Evolutionary conservation across 73 alveolate species (phyloP).

Genomic region (Tetrahymena malaccensis): DNA sequence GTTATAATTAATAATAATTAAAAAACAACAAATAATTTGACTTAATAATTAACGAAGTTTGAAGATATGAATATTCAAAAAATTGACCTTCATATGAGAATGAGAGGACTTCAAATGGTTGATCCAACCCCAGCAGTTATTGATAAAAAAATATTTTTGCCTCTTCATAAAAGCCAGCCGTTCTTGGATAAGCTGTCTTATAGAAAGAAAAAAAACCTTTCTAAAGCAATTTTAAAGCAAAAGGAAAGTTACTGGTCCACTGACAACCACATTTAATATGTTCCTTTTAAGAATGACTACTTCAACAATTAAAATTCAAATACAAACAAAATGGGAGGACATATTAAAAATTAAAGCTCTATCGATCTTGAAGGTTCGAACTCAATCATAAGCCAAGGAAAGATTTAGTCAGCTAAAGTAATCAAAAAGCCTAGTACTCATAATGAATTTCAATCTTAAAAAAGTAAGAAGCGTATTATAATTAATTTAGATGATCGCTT

Average conservation of each 20-base stretch:
- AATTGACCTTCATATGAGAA: not conserved
- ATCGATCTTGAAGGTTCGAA: not conserved
- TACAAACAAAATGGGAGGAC: not conserved
- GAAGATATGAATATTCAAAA: not conserved
- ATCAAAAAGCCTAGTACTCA: not conserved
- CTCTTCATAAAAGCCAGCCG: not conserved
- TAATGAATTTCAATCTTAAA: not conserved
- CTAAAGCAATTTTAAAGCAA: not conserved
- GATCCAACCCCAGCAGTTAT: not conserved
- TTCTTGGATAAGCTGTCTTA: not conserved
- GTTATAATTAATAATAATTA: no score
- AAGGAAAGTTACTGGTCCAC: not conserved
- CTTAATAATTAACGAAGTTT: not conserved
- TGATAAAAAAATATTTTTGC: not conserved
- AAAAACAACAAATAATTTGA: not conserved
- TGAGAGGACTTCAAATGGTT: not conserved
- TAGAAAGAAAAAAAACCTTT: not conserved
- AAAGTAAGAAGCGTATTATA: not conserved
- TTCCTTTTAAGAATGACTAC: not conserved
- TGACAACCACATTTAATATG: not conserved
- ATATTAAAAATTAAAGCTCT: not conserved
- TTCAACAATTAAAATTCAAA: not conserved
- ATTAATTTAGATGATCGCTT: not conserved
- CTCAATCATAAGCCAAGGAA: not conserved
- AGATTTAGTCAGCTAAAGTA: not conserved